Evolutionary conservation across 2,329 filamentous ascomycete species (phyloP), one percentile per base, ranked within the genome.

Genomic region (Coccinonectria pachysandricola): DNA sequence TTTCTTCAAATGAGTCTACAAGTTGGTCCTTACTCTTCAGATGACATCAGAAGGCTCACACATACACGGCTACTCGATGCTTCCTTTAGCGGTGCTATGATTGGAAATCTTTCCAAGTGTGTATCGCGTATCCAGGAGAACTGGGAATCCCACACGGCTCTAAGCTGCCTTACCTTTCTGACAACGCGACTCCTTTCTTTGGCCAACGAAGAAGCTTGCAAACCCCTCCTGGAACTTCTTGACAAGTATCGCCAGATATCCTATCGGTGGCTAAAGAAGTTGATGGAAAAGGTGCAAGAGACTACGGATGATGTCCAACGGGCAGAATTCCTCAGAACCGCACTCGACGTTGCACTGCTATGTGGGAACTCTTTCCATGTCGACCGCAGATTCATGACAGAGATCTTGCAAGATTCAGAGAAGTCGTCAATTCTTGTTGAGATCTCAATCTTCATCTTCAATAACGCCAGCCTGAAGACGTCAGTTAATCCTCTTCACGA

Each of bases 1-100:
- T 12, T 48, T 0, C 36, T 48, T 3, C 45, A 48, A 12, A 30
- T 41, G 8, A 39, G 27, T 6, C 16, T 39, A 1, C 42, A 48
- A 14, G 40, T 32, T 4, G 43, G 43, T 0, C 41, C 37, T 2
- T 19, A 23, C 1, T 4, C 11, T 1, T 0, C 7, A 0, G n/a
- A 5, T 1, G 5, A 7, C 2, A 9, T 11, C 4, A 14, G 16
- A 6, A 22, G 36, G 23, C 14, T 15, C 8, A 20, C 36, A 1
- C 35, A 45, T 15, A 14, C 17, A 3, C 19, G 18, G 3, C 12
- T 23, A 1, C 20, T 13, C 2, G 35, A 45, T 5, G 4, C 19
- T 3, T 3, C 7, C 3, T 44, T 44, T 15, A 35, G 30, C 3
- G n/a, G 6, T 1, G 6, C 24, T 4, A 19, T 45, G 7, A 9